A percentile compares a stretch with the other conserved stretches of the same genome.
These are phyloP conservation scores for Peronosclerospora sorghi DNA, from an alignment of 352 stramenopile genomes.

Conservation along the genomic window DNA sequence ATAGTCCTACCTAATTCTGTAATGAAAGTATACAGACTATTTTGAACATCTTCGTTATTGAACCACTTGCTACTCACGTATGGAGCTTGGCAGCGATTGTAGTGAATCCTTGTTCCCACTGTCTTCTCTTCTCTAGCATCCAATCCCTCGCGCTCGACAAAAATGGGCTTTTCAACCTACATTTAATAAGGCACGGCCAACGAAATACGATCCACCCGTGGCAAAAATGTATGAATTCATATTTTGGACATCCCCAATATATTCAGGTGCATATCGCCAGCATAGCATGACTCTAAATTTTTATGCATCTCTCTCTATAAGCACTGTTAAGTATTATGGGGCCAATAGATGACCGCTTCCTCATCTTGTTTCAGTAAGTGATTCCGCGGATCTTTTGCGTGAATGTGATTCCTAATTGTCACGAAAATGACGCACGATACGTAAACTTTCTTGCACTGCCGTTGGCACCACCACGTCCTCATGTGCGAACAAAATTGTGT, in stretches of 20 bases:
- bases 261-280: slow-evolving; percentile 74
- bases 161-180: slow-evolving; percentile 50
- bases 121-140: slow-evolving; percentile 73
- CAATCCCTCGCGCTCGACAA: slow-evolving; percentile 50
- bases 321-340: slow-evolving; percentile 72
- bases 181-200: slow-evolving; percentile 56
- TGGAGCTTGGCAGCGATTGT: slow-evolving; percentile 62
- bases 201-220: slow-evolving; percentile 64
- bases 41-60: too few species aligned
- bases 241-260: slow-evolving; percentile 45
- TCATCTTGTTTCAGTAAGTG: slow-evolving; percentile 72
- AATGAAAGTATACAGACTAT: too few species aligned
- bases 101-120: slow-evolving; percentile 76
- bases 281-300: slow-evolving; percentile 53
- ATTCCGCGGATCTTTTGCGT: slow-evolving; percentile 30
- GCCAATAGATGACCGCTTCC: slow-evolving; percentile 64
- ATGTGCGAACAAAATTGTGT: slow-evolving; percentile 56
- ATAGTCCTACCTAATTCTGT: too few species aligned
- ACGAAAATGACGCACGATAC: slow-evolving; percentile 48
- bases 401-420: slow-evolving; percentile 66
- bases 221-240: slow-evolving; percentile 74
- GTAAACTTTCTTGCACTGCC: slow-evolving; percentile 39
- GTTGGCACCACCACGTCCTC: slow-evolving; percentile 46
- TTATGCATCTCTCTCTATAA: slow-evolving; percentile 62
- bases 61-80: slow-evolving; percentile 83